phyloP scores from a whole-genome alignment of 2,329 filamentous ascomycete species.

The Ophiostoma perfectum region DNA sequence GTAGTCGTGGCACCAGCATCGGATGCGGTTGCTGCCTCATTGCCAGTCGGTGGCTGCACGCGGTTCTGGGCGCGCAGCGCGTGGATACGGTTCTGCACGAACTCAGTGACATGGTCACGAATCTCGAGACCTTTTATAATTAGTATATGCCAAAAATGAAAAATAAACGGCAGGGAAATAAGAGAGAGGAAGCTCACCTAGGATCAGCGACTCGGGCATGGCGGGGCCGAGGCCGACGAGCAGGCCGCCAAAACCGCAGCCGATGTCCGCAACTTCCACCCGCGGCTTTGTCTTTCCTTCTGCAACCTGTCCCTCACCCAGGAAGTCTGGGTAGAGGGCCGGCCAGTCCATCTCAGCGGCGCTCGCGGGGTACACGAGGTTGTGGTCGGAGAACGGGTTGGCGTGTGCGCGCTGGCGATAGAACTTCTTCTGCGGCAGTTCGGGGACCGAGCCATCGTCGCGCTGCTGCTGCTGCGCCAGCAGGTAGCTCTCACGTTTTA shows the following conservation, averaged over 20 bases:
- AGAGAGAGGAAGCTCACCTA: constrained; percentile 50
- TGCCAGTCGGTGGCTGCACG: not conserved
- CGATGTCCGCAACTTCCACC: constrained; percentile 92
- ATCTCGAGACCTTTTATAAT: constrained; percentile 72
- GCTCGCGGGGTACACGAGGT: constrained; percentile 71
- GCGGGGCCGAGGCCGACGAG: constrained; percentile 77
- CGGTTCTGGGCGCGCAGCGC: constrained; percentile 66
- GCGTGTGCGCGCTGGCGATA: constrained; percentile 95
- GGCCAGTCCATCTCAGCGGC: constrained; percentile 92
- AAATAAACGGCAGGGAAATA: not conserved
- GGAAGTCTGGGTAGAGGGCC: constrained; percentile 70
- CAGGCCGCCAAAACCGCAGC: constrained; percentile 91
- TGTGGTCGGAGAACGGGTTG: constrained; percentile 95
- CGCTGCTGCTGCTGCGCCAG: constrained; percentile 42
- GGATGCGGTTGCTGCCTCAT: not conserved
- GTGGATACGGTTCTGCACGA: constrained; percentile 79
- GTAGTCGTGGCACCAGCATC: constrained; percentile 27
- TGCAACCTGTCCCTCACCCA: constrained; percentile 30
- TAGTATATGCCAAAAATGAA: not conserved
- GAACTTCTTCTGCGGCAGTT: constrained; percentile 87
- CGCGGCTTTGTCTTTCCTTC: constrained; percentile 1
- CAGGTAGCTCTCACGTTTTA: constrained; percentile 61
- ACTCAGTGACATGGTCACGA: constrained; percentile 81
- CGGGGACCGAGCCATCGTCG: constrained; percentile 45
- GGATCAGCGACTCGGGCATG: constrained; percentile 73